Percentiles rank a stretch among this genome's conserved stretches.
phyloP scores from a whole-genome alignment of 768 basidiomycete species.

The Boletus eberwhitei region DNA sequence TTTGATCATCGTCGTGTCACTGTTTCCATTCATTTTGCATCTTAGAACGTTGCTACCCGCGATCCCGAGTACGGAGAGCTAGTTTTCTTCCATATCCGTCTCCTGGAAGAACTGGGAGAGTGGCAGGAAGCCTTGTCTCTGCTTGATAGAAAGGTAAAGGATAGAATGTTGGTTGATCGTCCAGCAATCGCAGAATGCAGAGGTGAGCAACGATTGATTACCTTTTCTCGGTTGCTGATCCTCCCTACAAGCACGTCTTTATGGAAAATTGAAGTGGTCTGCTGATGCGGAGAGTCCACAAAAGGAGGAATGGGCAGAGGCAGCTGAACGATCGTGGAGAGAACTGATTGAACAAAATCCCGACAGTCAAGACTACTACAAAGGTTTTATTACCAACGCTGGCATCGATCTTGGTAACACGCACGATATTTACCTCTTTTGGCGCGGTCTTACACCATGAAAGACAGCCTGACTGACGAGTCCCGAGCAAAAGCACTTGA shows the following conservation, averaged over 20 bases:
- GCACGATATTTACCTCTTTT: neutral
- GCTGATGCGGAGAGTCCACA: slow-evolving; percentile 9
- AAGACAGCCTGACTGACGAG: slow-evolving; percentile 46
- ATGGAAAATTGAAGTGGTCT: slow-evolving; percentile 49
- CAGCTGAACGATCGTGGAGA: slow-evolving; percentile 81
- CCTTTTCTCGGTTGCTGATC: slow-evolving; percentile 1
- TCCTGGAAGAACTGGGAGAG: slow-evolving; percentile 73
- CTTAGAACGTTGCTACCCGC: slow-evolving; percentile 68
- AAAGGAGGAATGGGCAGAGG: slow-evolving; percentile 43
- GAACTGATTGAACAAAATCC: slow-evolving; percentile 81
- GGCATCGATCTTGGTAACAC: slow-evolving; percentile 63
- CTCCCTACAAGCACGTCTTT: slow-evolving; percentile 59
- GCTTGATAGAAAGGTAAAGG: slow-evolving; percentile 63
- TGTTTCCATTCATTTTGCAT: slow-evolving; percentile 6
- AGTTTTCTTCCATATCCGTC: slow-evolving; percentile 67
- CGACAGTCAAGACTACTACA: slow-evolving; percentile 79
- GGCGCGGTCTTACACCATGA: slow-evolving; percentile 12
- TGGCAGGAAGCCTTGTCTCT: slow-evolving; percentile 55
- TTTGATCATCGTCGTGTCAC: neutral
- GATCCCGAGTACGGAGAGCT: slow-evolving; percentile 86
- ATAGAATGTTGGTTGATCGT: slow-evolving; percentile 66
- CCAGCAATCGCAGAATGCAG: slow-evolving; percentile 63
- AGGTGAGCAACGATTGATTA: slow-evolving; percentile 40
- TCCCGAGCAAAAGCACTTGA: slow-evolving; percentile 50
- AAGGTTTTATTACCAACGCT: slow-evolving; percentile 62